Evolutionary conservation across 176 grass and related monocot species (phyloP), one percentile per base, ranked within the genome.

Genomic region (Otatea glauca): DNA sequence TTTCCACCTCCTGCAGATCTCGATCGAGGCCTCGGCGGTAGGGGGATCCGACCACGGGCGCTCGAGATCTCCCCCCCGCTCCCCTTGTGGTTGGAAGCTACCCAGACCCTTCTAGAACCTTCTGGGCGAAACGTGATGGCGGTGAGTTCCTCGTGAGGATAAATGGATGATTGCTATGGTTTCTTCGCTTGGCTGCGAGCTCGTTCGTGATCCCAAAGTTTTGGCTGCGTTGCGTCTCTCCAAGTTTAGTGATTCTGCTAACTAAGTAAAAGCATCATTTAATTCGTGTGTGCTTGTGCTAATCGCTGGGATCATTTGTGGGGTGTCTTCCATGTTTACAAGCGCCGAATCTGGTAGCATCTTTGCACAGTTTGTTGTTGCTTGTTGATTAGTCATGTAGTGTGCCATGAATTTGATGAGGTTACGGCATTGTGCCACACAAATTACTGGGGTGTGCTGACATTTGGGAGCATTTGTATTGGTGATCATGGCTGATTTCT

Each of bases 141-240:
- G 74, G 74, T 84, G 62, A 77, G 83, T 84, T 56, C 16, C 63
- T 32, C 14, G 29, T 6, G 18, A 3, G 16, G 3, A 59, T 78
- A 45, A 54, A 25, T 43, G 74, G 13, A 10, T 64, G 59, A 47
- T 32, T 45, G 43, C 14, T n/a, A 43, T 65, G 61, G 16, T 55
- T 55, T 79, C 42, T 55, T 79, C 42, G 43, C 24, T 79, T 42
- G 59, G 16, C 76, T 65, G 60, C 76, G 76, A 34, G 60, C 25
- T 48, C 9, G 60, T 79, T 48, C 9, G 60, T 79, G 77, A 79
- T 79, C 42, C 25, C 77, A 49, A 9, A 15, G 9, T 65, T 35
- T 18, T 14, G 42, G 24, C 59, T 2, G 7, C 21, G 37, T 43
- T 55, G 51, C 51, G 17, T 20, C 74, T 20, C 23, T 3, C n/a